These are phyloP conservation scores for Beauveria varroae DNA, from an alignment of 2,329 filamentous ascomycete species.

Conservation along the genomic window DNA sequence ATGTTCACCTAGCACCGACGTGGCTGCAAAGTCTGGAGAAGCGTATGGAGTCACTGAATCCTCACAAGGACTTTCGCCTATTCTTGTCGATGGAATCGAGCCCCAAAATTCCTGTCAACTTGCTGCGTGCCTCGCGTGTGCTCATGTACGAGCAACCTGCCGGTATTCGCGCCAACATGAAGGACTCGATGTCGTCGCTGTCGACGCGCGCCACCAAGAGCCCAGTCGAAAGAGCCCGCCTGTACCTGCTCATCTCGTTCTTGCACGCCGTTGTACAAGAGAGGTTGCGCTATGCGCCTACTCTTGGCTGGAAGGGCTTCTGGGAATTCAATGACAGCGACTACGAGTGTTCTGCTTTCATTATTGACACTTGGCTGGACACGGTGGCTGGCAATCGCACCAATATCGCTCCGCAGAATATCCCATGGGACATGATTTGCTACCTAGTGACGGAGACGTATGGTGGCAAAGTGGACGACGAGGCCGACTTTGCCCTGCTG, in stretches of 20 bases:
- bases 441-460: conserved; percentile 91
- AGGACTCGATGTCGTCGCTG: conserved; percentile 84
- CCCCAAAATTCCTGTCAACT: conserved; percentile 91
- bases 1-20: conserved; percentile 89
- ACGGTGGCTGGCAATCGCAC: conserved; percentile 73
- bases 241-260: conserved; percentile 90
- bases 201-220: conserved; percentile 68
- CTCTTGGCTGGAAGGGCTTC: conserved; percentile 93
- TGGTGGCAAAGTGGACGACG: conserved; percentile 93
- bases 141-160: conserved; percentile 98
- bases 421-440: conserved; percentile 94
- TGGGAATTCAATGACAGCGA: conserved; percentile 99
- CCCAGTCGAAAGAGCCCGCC: conserved; percentile 81
- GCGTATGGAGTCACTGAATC: conserved; percentile 89
- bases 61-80: conserved; percentile 84
- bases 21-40: conserved; percentile 98
- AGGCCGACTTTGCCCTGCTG: conserved; percentile 71
- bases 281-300: conserved; percentile 86
- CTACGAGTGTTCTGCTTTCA: conserved; percentile 94
- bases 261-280: conserved; percentile 95
- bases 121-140: conserved; percentile 86
- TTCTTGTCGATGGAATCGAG: conserved; percentile 98
- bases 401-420: conserved; percentile 87
- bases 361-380: conserved; percentile 93
- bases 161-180: conserved; percentile 95